These are phyloP conservation scores for Arachnopeziza araneosa DNA, from an alignment of 2,329 filamentous ascomycete species.

Conservation along the genomic window DNA sequence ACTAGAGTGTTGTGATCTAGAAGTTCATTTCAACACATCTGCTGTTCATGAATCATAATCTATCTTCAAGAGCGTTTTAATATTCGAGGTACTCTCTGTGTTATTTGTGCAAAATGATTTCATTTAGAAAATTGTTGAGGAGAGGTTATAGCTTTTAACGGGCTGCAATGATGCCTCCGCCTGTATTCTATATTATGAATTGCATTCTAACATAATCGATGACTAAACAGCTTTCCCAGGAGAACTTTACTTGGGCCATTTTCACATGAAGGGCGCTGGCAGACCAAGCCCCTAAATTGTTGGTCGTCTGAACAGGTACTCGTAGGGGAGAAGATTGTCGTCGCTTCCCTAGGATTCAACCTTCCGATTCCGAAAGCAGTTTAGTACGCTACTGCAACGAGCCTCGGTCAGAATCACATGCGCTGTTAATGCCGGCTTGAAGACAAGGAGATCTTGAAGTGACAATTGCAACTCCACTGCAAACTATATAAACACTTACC, in stretches of 20 bases:
- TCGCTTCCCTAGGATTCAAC: neutral
- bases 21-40: too few species aligned
- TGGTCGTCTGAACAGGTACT: neutral
- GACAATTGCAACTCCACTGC: neutral
- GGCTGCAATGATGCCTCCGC: too few species aligned
- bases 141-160: too few species aligned
- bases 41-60: too few species aligned
- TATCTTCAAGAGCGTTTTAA: too few species aligned
- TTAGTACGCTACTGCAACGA: neutral
- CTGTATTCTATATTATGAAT: too few species aligned
- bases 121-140: too few species aligned
- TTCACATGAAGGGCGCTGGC: neutral
- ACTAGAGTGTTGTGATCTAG: too few species aligned
- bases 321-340: neutral
- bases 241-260: neutral
- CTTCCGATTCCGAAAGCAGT: neutral
- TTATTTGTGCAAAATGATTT: too few species aligned
- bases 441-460: neutral
- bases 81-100: too few species aligned
- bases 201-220: too few species aligned
- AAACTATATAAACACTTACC: neutral
- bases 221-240: too few species aligned
- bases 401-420: slow-evolving; percentile 11
- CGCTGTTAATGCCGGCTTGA: neutral
- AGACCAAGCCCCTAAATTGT: neutral